These are phyloP conservation scores for Pseudogymnoascus sp. DNA, from an alignment of 2,329 filamentous ascomycete species.

Conservation along the genomic window DNA sequence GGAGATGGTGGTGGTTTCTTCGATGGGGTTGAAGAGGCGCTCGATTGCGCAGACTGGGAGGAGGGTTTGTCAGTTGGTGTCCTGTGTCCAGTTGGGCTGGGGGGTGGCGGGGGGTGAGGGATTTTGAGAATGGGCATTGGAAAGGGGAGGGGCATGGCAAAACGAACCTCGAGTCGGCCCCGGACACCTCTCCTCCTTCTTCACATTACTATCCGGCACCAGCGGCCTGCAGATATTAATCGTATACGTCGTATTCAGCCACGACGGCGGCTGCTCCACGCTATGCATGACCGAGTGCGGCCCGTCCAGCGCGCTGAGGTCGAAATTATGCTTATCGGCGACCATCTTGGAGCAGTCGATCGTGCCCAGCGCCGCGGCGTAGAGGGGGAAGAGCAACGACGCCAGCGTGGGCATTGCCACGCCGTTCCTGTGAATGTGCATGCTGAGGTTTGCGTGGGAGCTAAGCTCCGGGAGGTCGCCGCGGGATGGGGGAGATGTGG, in stretches of 20 bases:
- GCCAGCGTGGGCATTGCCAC: background rate
- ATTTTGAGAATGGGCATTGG: background rate
- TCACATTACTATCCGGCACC: conserved; percentile 49
- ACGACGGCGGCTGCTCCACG: conserved; percentile 37
- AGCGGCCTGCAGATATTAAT: conserved; percentile 67
- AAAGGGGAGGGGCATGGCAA: background rate
- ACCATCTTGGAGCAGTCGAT: conserved; percentile 56
- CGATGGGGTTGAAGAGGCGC: conserved; percentile 45
- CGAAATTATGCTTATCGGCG: conserved; percentile 51
- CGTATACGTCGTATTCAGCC: conserved; percentile 72
- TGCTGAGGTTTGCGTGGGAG: background rate
- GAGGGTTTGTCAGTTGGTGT: conserved; percentile 13
- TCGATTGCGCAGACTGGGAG: conserved; percentile 66
- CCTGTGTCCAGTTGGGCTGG: background rate
- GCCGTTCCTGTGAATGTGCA: background rate
- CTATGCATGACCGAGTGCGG: conserved; percentile 60
- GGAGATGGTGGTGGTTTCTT: conserved; percentile 40
- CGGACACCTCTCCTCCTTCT: conserved; percentile 55
- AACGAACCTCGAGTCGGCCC: conserved; percentile 57
- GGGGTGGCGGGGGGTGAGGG: background rate
- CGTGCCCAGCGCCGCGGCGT: conserved; percentile 32
- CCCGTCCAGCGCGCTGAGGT: conserved; percentile 56
- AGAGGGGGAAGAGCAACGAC: conserved; percentile 22
- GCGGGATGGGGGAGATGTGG: background rate
- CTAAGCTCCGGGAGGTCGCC: background rate